Conservation (phyloP, 805 yeast species). For the Saturnispora galanensis region DNA sequence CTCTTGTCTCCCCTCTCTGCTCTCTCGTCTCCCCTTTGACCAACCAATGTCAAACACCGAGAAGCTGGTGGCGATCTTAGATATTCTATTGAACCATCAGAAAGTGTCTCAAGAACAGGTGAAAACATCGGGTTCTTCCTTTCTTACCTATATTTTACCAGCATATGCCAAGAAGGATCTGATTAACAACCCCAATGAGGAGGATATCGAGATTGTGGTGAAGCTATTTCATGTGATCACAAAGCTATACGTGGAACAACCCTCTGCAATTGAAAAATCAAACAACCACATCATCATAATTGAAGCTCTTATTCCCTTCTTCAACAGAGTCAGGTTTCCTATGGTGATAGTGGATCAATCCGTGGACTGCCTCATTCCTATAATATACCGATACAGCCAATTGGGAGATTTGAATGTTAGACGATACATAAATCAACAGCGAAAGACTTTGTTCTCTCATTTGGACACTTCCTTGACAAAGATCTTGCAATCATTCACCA, state of each 20-base stretch:
- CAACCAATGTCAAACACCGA: conserved; percentile 1
- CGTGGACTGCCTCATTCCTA: conserved; percentile 17
- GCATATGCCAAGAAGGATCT: conserved; percentile 4
- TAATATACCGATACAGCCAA: conserved; percentile 14
- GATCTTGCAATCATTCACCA: conserved; percentile 21
- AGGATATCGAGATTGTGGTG: neutral
- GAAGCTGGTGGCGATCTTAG: conserved; percentile 2
- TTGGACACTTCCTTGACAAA: conserved; percentile 17
- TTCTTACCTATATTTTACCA: conserved; percentile 6
- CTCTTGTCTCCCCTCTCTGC: too few species aligned
- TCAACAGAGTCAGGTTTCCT: conserved; percentile 19
- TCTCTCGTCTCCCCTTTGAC: too few species aligned
- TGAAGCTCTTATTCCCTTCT: conserved; percentile 18
- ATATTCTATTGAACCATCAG: conserved; percentile 1
- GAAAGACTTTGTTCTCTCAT: conserved; percentile 16
- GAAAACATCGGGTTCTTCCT: conserved; percentile 4
- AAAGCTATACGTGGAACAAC: conserved; percentile 2
- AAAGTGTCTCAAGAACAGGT: conserved; percentile 3
- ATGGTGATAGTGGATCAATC: conserved; percentile 18
- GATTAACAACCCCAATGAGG: neutral
- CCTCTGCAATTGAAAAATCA: conserved; percentile 2
- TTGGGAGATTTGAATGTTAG: conserved; percentile 18
- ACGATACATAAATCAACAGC: conserved; percentile 16
- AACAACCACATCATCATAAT: conserved; percentile 16
- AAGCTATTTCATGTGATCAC: conserved; percentile 5